These are phyloP conservation scores for Dipodascopsis uninucleata DNA, from an alignment of 805 yeast genomes.

Conservation along the genomic window DNA sequence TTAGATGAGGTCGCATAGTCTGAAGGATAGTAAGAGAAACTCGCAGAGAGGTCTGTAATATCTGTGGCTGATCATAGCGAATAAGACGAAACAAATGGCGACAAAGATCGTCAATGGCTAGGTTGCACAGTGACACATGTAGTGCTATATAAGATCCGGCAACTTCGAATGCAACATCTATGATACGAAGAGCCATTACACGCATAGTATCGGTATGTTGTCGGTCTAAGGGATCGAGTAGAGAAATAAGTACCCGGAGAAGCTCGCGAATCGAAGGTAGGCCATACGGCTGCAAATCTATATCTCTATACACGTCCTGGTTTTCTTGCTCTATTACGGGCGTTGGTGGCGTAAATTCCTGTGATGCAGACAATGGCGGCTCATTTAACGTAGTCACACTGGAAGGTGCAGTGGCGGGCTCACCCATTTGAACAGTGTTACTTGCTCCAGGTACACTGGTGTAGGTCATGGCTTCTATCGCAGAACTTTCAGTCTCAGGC, in stretches of 20 bases:
- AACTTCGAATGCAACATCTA: conserved; percentile 77
- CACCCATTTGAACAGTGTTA: conserved; percentile 50
- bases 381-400: conserved; percentile 12
- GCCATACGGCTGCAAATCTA: conserved; percentile 51
- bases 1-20: conserved; percentile 60
- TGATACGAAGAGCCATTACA: conserved; percentile 71
- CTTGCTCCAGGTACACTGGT: conserved; percentile 50
- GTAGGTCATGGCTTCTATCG: conserved; percentile 30
- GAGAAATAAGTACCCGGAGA: conserved; percentile 67
- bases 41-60: conserved; percentile 72
- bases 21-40: conserved; percentile 69
- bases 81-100: conserved; percentile 79
- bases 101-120: conserved; percentile 77
- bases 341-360: conserved; percentile 20
- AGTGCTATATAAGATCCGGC: conserved; percentile 59
- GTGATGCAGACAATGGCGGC: conserved; percentile 16
- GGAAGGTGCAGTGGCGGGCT: conserved; percentile 38
- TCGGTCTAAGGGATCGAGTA: conserved; percentile 77
- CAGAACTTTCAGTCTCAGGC: conserved; percentile 41
- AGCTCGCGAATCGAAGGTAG: conserved; percentile 73
- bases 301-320: conserved; percentile 19
- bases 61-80: conserved; percentile 66
- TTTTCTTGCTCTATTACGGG: conserved; percentile 4
- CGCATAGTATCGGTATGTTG: conserved; percentile 86
- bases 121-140: conserved; percentile 62